Evolutionary conservation across 2,329 filamentous ascomycete genomes (phyloP).

Genomic region (Thelonectria olida): DNA sequence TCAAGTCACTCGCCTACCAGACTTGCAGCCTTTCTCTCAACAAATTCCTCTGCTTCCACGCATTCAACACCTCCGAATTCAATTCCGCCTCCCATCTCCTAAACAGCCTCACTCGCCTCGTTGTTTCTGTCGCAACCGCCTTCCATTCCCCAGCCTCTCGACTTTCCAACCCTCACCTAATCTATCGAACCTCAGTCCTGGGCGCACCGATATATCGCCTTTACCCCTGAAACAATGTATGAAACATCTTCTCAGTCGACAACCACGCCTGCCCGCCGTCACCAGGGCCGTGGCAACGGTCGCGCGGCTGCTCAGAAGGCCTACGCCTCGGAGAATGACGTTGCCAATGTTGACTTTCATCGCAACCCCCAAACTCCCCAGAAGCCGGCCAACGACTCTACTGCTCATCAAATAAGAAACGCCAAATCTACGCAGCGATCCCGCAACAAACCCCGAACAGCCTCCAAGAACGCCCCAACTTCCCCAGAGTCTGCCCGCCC

Average conservation of each 20-base stretch:
- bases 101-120: conserved; percentile 8
- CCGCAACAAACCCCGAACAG: conserved; percentile 44
- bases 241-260: conserved; percentile 45
- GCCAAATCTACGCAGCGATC: conserved; percentile 42
- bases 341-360: conserved; percentile 41
- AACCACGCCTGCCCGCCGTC: conserved; percentile 48
- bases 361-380: conserved; percentile 57
- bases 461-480: conserved; percentile 39
- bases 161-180: conserved; percentile 1
- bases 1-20: conserved; percentile 30
- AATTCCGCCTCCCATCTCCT: conserved; percentile 33
- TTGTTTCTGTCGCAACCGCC: conserved; percentile 25
- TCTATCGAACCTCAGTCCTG: conserved; percentile 8
- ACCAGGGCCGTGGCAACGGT: conserved; percentile 52
- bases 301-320: conserved; percentile 57
- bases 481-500: conserved; percentile 55
- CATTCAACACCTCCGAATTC: conserved; percentile 21
- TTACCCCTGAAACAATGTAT: conserved; percentile 41
- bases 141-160: conserved; percentile 14
- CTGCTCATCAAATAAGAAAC: conserved; percentile 42
- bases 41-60: conserved; percentile 24
- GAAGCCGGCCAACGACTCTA: conserved; percentile 51
- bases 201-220: conserved; percentile 4
- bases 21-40: conserved; percentile 34
- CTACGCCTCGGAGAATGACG: conserved; percentile 69